Evolutionary conservation across 768 basidiomycete genomes (phyloP).

Genomic region (Agrocybe praecox): DNA sequence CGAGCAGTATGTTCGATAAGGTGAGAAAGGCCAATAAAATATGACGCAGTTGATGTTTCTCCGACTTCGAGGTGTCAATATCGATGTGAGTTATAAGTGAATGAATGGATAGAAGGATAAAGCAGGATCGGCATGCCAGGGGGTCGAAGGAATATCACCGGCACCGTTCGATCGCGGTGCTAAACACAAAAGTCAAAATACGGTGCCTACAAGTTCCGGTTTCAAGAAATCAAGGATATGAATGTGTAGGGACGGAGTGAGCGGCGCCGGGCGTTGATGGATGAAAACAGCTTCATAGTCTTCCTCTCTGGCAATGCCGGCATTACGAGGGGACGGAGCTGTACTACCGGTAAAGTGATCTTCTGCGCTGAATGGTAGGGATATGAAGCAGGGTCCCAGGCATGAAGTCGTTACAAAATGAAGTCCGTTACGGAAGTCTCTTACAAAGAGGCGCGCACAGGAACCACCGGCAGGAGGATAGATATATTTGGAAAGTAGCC

Average conservation of each 20-base stretch:
- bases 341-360: neutral
- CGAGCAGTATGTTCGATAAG: constrained; percentile 10
- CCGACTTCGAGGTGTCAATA: neutral
- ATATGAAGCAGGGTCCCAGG: neutral
- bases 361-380: neutral
- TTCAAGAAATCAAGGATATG: neutral
- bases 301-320: no score
- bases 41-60: neutral
- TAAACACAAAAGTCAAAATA: neutral
- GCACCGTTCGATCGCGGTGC: neutral
- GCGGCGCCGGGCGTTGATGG: no score
- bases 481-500: neutral
- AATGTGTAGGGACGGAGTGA: neutral
- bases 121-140: neutral
- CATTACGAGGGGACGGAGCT: no score
- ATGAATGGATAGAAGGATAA: neutral
- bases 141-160: neutral
- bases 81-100: neutral
- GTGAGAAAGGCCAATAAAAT: constrained; percentile 12
- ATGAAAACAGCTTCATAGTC: no score
- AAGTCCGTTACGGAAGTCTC: neutral
- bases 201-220: neutral
- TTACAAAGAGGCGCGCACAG: neutral
- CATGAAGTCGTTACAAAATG: neutral
- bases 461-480: neutral